Conservation (phyloP, 2,329 filamentous ascomycete species). For the Colletotrichum karsti region DNA sequence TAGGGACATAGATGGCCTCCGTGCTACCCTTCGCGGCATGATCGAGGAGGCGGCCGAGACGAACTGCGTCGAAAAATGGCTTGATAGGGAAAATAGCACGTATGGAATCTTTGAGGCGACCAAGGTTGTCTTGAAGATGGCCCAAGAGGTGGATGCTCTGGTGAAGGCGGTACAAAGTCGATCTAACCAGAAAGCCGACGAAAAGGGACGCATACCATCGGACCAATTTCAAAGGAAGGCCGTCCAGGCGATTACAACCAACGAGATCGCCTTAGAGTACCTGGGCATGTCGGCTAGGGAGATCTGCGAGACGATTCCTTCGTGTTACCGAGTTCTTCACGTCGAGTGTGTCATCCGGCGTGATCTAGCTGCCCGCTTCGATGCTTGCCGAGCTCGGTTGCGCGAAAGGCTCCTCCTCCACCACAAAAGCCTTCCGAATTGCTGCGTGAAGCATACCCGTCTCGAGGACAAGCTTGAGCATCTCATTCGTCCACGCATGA, state of each 20-base stretch:
- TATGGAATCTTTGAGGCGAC: conserved; percentile 35
- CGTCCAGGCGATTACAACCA: conserved; percentile 20
- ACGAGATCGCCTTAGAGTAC: conserved; percentile 39
- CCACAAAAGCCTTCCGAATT: not conserved
- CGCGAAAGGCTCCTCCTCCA: conserved; percentile 32
- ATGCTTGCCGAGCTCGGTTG: conserved; percentile 35
- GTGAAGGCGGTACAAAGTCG: conserved; percentile 24
- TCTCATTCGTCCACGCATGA: conserved; percentile 43
- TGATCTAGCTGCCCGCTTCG: conserved; percentile 41
- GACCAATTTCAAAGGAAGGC: conserved; percentile 9
- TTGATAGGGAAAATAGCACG: conserved; percentile 27
- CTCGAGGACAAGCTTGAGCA: conserved; percentile 44
- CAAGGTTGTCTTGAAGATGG: conserved; percentile 26
- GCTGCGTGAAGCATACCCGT: conserved; percentile 17
- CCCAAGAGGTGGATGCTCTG: conserved; percentile 9
- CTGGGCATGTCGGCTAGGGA: conserved; percentile 41
- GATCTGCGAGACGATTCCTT: conserved; percentile 40
- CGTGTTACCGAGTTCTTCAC: conserved; percentile 44
- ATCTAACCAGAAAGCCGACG: not conserved
- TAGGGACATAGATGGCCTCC: conserved; percentile 31
- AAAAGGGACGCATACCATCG: conserved; percentile 19
- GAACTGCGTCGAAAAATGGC: conserved; percentile 35
- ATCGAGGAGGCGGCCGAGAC: conserved; percentile 26
- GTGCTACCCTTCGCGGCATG: conserved; percentile 23
- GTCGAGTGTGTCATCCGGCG: conserved; percentile 47